Conservation (phyloP, 2,329 filamentous ascomycete species). For the Fusarium sp. region DNA sequence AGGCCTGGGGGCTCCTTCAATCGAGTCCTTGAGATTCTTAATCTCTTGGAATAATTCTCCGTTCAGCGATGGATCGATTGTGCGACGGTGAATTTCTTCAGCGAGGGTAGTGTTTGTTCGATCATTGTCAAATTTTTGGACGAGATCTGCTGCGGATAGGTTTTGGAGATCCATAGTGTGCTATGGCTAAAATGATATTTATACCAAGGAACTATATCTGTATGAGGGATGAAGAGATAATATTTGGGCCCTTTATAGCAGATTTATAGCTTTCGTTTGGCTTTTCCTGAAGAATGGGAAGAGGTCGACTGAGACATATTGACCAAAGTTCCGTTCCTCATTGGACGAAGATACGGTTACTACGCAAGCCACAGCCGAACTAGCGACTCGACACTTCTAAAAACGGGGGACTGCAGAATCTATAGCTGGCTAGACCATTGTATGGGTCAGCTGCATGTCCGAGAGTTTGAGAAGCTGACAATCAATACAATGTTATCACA, state of each 20-base stretch:
- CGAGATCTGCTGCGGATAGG: not conserved
- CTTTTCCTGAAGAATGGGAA: not conserved
- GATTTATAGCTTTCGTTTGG: not conserved
- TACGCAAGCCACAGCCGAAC: not conserved
- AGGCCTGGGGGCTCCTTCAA: not conserved
- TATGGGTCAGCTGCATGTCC: not conserved
- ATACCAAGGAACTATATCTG: accelerated
- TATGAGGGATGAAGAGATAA: too few species aligned
- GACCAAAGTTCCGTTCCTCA: not conserved
- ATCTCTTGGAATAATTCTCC: not conserved
- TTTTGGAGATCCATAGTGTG: not conserved
- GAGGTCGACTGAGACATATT: not conserved
- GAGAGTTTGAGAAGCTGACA: not conserved
- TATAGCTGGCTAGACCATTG: not conserved
- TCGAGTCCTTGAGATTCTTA: not conserved
- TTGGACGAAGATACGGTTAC: not conserved
- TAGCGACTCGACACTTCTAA: not conserved
- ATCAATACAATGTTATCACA: not conserved
- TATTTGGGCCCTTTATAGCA: not conserved
- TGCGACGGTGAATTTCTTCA: not conserved
- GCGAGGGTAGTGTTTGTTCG: not conserved
- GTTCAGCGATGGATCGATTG: not conserved
- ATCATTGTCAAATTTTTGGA: not conserved
- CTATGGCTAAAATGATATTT: not conserved
- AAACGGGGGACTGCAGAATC: not conserved